Evolutionary conservation across 257 asterid genomes (phyloP).

Genomic region (Euphrasia confusa): DNA sequence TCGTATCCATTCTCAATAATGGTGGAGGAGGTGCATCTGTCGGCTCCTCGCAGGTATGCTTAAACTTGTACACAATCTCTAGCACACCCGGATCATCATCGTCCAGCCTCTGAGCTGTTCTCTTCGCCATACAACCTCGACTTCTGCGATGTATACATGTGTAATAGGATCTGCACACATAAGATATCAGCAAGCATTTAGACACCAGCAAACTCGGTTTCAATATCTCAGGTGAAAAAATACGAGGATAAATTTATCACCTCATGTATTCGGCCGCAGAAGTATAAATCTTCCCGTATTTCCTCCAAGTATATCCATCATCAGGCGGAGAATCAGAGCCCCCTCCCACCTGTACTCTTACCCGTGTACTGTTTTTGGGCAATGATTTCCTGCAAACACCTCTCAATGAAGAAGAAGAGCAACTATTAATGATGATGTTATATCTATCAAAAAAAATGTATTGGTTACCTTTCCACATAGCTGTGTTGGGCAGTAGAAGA

Average conservation of each 20-base stretch:
- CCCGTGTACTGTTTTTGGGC: not conserved
- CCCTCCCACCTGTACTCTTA: not conserved
- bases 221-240: too few relatives aligned
- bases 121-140: not conserved
- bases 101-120: not conserved
- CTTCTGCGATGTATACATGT: not conserved
- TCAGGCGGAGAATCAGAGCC: not conserved
- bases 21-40: not conserved
- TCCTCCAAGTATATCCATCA: not conserved
- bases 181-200: not conserved
- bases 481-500: not conserved
- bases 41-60: not conserved
- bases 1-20: too few relatives aligned
- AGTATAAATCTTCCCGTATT: not conserved
- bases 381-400: not conserved
- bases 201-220: not conserved
- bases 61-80: not conserved
- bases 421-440: not conserved
- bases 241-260: not conserved
- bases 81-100: not conserved
- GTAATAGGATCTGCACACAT: constrained; percentile 1
- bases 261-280: not conserved
- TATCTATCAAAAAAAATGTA: not conserved
- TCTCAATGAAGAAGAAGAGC: not conserved
- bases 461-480: not conserved